Percentiles rank a stretch among this genome's conserved stretches.
These are phyloP conservation scores for Aspergillus ellipticus DNA, from an alignment of 495 filamentous ascomycete species.

Conservation along the genomic window DNA sequence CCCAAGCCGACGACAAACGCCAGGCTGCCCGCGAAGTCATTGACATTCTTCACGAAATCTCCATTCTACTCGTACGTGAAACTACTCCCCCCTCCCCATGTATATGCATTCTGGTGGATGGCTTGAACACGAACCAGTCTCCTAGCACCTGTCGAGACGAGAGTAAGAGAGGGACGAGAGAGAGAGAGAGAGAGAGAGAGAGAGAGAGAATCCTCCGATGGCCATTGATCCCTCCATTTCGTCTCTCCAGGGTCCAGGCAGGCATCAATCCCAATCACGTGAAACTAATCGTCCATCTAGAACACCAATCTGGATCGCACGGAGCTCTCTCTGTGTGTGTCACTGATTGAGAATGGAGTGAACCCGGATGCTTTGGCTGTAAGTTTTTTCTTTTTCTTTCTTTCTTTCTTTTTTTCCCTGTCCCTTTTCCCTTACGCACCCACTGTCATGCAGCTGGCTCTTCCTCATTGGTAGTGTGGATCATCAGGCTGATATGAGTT, in stretches of 20 bases:
- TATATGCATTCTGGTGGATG: constrained; percentile 5
- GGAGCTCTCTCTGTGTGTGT: constrained; percentile 89
- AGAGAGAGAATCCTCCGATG: no score
- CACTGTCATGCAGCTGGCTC: no score
- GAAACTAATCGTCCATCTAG: constrained; percentile 37
- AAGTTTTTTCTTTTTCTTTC: constrained; percentile 24
- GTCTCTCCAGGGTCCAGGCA: neutral
- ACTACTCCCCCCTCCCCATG: neutral
- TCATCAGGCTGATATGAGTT: neutral
- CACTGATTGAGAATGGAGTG: constrained; percentile 93
- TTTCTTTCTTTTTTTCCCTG: no score
- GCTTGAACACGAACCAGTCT: neutral
- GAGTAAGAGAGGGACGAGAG: no score
- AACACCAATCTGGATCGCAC: constrained; percentile 89
- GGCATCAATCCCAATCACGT: no score
- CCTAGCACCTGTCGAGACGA: no score
- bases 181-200: no score
- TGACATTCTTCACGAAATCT: constrained; percentile 93
- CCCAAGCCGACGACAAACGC: constrained; percentile 63
- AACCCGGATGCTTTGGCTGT: constrained; percentile 95
- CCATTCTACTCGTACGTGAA: constrained; percentile 69
- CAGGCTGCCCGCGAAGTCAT: constrained; percentile 92
- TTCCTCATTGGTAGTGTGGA: neutral
- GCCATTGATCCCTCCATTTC: no score
- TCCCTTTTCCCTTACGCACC: neutral